Evolutionary conservation across 345 rosid species (phyloP), one percentile per base, ranked within the genome.

Genomic region (Syzygium aqueum): DNA sequence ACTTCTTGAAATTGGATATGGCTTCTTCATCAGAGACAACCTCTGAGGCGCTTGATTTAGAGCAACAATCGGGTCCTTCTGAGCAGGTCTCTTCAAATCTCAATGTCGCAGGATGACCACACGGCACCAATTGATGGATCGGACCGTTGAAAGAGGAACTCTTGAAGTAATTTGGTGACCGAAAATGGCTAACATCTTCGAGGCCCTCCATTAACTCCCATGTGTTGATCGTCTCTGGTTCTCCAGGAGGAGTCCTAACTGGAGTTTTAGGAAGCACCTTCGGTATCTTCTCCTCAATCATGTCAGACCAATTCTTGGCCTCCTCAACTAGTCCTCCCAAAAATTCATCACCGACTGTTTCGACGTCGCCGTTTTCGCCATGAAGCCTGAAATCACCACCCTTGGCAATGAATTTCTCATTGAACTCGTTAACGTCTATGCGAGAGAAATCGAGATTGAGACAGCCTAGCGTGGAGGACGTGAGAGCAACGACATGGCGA

Each of bases 151-250:
- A 95, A 8, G 99, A 96, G 89, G 95, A 94, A 88, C 98, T 97
- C 40, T 91, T 92, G 61, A 91, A 73, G 65, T 92, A 96, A 46
- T 77, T 89, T 10, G 94, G 93, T 46, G 93, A 88, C 43, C 89
- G 89, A 22, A 85, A 82, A 77, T 94, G 94, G 49, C 93, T 93
- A 12, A 85, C 52, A 91, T 95, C 99, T 90, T 97, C 99, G 87
- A 96, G 96, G 16, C 98, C 99, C 59, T 88, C 97, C 99, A 96
- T 96, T 87, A 97, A 89, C 85, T 97, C 99, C 99, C 98, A 96
- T 1, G 95, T 86, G 87, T 97, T 95, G 89, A 96, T 97, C 46
- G 91, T 96, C 87, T 97, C 99, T 0, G 98, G 99, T 93, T 97
- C 99, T 7, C 99, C 99, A 0, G 98, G 99, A 8, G 98, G 99